Evolutionary conservation across 116 monocot species (phyloP), one percentile per base, ranked within the genome.

Genomic region (Phalaenopsis hybrid): DNA sequence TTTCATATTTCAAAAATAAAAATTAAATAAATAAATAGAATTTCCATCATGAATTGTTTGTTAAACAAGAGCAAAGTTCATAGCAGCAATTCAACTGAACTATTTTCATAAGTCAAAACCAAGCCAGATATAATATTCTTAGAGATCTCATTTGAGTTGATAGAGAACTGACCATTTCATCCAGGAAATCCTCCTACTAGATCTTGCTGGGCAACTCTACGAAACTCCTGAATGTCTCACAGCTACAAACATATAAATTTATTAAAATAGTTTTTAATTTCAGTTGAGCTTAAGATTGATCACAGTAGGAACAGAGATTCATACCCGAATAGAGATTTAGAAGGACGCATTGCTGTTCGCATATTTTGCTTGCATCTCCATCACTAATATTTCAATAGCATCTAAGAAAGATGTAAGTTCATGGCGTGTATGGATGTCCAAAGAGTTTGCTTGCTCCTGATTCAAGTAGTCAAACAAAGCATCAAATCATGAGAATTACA

Each of bases 381-480:
- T 45, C 21, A 75, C 44, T n/a, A 45, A 45, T 46, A 17, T n/a
- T 75, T 75, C 75, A 46, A 75, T 75, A 46, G 46, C 18, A 45
- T 75, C 75, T 8, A 75, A 1, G n/a, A 75, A 46, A 8, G 45
- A 0, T 6, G 6, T 46, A 11, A 75, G 75, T 2, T 75, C 46
- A 16, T 15, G 46, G 2, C 75, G 75, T 2, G 46, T 48, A 8
- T 75, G 75, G 20, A 75, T 46, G 9, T 75, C 46, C 75, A 75
- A n/a, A 44, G 75, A 75, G 46, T 75, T 75, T 6, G 75, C 75
- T 75, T 75, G 44, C 44, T 46, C 75, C 75, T 75, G 13, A 75
- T 45, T 41, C 11, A 69, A 41, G 41, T 20, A 75, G 15, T 8
- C 16, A 28, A 45, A 16, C 45, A 45, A 23, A 45, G 8, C 15